Evolutionary conservation across 371 early-diverging fungal species (phyloP).

Genomic region (Rhizopus delemar): DNA sequence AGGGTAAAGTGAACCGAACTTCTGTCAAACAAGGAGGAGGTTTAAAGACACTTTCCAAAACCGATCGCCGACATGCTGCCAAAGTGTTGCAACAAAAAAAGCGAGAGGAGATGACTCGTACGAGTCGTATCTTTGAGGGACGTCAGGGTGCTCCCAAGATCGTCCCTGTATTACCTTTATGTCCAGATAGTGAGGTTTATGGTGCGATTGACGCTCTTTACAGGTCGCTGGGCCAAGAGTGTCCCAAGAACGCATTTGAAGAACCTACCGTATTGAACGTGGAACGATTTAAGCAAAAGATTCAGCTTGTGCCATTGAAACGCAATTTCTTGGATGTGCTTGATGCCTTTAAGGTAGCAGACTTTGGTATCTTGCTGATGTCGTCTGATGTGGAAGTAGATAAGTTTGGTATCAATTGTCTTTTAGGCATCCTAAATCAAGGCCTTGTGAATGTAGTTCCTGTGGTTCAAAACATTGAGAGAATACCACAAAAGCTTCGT

Average conservation of each 20-base stretch:
- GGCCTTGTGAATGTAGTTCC: constrained; percentile 78
- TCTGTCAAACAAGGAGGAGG: constrained; percentile 52
- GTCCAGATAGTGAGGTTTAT: constrained; percentile 69
- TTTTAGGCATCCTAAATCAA: constrained; percentile 84
- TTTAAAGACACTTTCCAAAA: constrained; percentile 54
- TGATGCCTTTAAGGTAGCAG: constrained; percentile 89
- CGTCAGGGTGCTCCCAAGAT: constrained; percentile 85
- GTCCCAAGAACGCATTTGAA: constrained; percentile 27
- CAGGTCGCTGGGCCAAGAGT: constrained; percentile 52
- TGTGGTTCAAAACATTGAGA: constrained; percentile 71
- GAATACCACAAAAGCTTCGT: constrained; percentile 66
- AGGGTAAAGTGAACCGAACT: constrained; percentile 78
- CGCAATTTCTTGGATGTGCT: constrained; percentile 76
- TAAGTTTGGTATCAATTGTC: constrained; percentile 79
- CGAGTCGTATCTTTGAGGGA: constrained; percentile 81
- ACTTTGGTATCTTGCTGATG: constrained; percentile 83
- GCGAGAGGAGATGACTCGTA: constrained; percentile 66
- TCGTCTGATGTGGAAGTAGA: constrained; percentile 94
- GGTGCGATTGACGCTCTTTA: constrained; percentile 59
- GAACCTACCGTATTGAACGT: constrained; percentile 35
- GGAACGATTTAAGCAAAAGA: constrained; percentile 83
- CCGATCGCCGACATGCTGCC: constrained; percentile 84
- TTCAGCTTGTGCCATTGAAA: constrained; percentile 71
- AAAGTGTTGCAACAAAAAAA: constrained; percentile 82
- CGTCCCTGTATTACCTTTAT: constrained; percentile 73